These are phyloP conservation scores for Styphnolobium japonicum DNA, from an alignment of 306 rosid genomes.

Conservation along the genomic window DNA sequence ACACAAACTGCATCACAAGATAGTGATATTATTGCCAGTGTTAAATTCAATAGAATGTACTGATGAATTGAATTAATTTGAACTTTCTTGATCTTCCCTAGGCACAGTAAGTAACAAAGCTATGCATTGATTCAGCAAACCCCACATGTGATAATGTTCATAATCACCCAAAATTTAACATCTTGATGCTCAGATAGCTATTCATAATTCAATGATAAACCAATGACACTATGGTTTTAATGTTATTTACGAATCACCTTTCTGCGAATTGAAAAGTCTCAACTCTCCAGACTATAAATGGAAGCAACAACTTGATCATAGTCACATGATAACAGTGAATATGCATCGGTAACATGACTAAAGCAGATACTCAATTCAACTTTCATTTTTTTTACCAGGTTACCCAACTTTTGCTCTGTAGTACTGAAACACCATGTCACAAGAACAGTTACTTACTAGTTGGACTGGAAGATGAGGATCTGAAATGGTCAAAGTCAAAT, in stretches of 20 bases:
- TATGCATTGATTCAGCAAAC: background rate
- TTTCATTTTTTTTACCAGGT: background rate
- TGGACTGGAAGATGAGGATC: slow-evolving; percentile 58
- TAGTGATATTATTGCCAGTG: background rate
- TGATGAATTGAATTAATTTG: background rate
- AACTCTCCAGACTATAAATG: background rate
- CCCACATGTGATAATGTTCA: background rate
- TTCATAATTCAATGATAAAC: background rate
- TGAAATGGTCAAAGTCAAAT: slow-evolving; percentile 64
- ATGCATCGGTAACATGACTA: slow-evolving; percentile 5
- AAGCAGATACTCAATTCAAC: background rate
- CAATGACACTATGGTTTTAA: background rate
- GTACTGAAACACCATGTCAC: background rate
- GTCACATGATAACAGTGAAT: slow-evolving; percentile 6
- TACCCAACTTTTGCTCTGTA: background rate
- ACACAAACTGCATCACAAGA: slow-evolving; percentile 51
- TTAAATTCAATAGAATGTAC: background rate
- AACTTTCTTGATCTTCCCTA: background rate
- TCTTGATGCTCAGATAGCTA: background rate
- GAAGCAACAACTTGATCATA: background rate
- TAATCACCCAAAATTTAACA: slow-evolving; percentile 1
- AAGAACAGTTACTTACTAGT: slow-evolving; percentile 52
- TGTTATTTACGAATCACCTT: background rate
- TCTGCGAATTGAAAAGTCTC: background rate
- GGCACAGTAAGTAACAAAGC: background rate